Base-by-base conservation (phyloP, 371 early-diverging fungal species). In the Mortierella sp. region DNA sequence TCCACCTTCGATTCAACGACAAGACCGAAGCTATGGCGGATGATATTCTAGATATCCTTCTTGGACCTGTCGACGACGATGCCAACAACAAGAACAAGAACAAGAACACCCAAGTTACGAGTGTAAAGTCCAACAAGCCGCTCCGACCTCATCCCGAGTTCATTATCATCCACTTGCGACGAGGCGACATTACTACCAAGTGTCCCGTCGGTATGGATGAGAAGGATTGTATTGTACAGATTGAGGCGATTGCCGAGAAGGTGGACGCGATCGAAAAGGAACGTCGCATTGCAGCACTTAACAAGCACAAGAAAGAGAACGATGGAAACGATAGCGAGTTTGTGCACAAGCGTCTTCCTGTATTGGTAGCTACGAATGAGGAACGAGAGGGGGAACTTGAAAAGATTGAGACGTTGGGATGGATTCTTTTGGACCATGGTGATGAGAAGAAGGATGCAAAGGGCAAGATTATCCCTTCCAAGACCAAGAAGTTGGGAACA, bases 301-400 rank as follows among this genome's bases (percentile, higher is more conserved):
- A 24, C 18, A 24, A 55, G 45, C 39, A 35, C 9, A 68, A 57
- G 52, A 45, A 60, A 22, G 24, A 45, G 28, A 35, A 57, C n/a
- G 1, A 24, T 3, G 22, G 30, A 22, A 20, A 43, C 4, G 43
- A 57, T 2, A 35, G 62, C 43, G 59, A 62, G 4, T 73, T 65
- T 43, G 62, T 32, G 22, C 43, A 39, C 26, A 62, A 70, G 43
- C 70, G 74, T 18, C 55, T 79, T 0, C 79, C 79, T 8, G 79
- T 79, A 12, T 35, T 79, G 14, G 79, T 79, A n/a, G 60, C 79
- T 9, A 79, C 79, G 0, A 79, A 79, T 63, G 79, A 79, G 72
- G 49, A 74, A 60, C 59, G 79, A 18, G 22, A 16, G 1, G 60
- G 65, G 24, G 79, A 79, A 47, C 62, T 79, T 9, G 51, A 37